phyloP scores from a whole-genome alignment of 441 rosid species.

The Hypseocharis bilobata region DNA sequence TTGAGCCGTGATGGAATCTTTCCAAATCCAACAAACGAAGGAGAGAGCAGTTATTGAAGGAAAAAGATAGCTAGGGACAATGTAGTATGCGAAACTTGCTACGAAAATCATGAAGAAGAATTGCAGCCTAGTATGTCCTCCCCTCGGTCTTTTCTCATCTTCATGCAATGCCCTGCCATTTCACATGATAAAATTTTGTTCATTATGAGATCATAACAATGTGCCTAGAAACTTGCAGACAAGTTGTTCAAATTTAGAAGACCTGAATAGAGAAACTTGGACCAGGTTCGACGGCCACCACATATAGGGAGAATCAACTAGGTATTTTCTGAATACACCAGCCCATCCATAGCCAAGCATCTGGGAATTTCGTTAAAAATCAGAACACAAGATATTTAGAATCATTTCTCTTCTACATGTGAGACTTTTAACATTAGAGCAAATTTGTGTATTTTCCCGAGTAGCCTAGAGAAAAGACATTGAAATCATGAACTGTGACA shows the following conservation, averaged over 20 bases:
- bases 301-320: slow-evolving; percentile 77
- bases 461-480: background rate
- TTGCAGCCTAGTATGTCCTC: slow-evolving; percentile 17
- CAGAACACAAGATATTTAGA: background rate
- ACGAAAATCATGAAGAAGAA: slow-evolving; percentile 17
- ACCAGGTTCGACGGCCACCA: slow-evolving; percentile 85
- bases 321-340: slow-evolving; percentile 55
- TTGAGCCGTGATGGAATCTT: slow-evolving; percentile 13
- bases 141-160: slow-evolving; percentile 14
- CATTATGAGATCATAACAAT: background rate
- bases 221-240: background rate
- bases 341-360: slow-evolving; percentile 89
- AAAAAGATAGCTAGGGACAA: slow-evolving; percentile 18
- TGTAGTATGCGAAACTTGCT: slow-evolving; percentile 16
- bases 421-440: no score
- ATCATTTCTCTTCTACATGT: background rate
- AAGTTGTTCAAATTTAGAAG: background rate
- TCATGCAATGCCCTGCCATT: slow-evolving; percentile 11
- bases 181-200: background rate
- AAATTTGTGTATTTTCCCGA: no score
- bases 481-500: background rate
- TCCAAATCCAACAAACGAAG: slow-evolving; percentile 16
- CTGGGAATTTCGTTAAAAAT: slow-evolving; percentile 25
- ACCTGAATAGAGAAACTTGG: slow-evolving; percentile 72
- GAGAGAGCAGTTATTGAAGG: slow-evolving; percentile 15